Conservation (phyloP, 768 basidiomycete genomes). For the Naganishia friedmannii region DNA sequence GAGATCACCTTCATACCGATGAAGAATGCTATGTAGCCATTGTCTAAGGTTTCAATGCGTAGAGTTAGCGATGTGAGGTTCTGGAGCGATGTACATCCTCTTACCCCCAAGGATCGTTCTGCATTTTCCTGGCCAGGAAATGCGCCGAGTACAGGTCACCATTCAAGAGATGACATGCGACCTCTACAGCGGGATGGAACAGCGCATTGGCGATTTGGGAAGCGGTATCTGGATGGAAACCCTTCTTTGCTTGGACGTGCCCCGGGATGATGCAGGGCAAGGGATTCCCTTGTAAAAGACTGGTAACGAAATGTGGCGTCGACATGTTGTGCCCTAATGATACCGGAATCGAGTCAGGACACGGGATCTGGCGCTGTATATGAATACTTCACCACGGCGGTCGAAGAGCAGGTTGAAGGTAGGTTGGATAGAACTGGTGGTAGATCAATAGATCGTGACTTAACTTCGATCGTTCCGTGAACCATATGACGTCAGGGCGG, state of each 20-base stretch:
- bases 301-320: slow-evolving; percentile 3
- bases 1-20: slow-evolving; percentile 29
- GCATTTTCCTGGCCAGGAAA: slow-evolving; percentile 29
- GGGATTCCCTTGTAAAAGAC: slow-evolving; percentile 1
- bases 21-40: slow-evolving; percentile 29
- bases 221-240: slow-evolving; percentile 23
- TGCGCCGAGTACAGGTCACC: slow-evolving; percentile 29
- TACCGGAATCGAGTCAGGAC: neutral
- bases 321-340: neutral
- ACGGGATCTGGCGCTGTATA: neutral
- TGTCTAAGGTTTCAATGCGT: neutral
- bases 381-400: neutral
- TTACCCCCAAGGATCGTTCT: slow-evolving; percentile 31
- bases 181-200: slow-evolving; percentile 29
- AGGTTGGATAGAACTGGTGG: neutral
- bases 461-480: neutral
- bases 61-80: neutral
- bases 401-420: too few relatives aligned
- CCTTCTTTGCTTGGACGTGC: slow-evolving; percentile 26
- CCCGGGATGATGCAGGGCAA: slow-evolving; percentile 26
- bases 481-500: neutral
- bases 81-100: neutral
- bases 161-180: slow-evolving; percentile 22
- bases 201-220: slow-evolving; percentile 30
- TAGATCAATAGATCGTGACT: slow-evolving; percentile 5